A percentile compares a stretch with the other conserved stretches of the same genome.
phyloP scores from a whole-genome alignment of 257 asterid species.

The Thymus quinquecostatus region DNA sequence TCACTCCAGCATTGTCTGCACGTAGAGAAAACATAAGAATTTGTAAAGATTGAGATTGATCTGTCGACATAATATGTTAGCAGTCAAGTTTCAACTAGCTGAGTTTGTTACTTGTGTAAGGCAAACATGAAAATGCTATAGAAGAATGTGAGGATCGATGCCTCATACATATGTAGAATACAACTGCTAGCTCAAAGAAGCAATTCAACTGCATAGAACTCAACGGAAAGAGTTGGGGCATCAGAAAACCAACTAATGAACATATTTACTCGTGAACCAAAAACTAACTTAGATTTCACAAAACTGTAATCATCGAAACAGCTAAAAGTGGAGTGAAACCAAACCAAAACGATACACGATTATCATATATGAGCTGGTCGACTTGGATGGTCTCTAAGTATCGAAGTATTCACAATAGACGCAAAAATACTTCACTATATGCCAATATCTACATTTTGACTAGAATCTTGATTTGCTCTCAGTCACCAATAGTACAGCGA shows the following conservation, averaged over 20 bases:
- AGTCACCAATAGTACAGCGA: too few species aligned
- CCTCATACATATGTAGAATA: neutral
- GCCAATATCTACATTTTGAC: neutral
- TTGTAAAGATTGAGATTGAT: neutral
- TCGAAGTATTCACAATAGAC: neutral
- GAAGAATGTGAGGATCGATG: neutral
- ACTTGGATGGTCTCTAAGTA: neutral
- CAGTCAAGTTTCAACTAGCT: too few species aligned
- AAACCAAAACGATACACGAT: neutral
- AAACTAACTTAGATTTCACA: too few species aligned
- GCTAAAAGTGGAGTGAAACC: too few species aligned
- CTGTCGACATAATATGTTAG: neutral
- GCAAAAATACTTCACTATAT: neutral
- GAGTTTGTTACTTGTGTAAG: too few species aligned
- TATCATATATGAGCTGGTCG: neutral
- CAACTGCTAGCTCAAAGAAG: neutral
- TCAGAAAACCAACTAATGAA: too few species aligned
- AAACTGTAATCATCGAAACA: neutral
- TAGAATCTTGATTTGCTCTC: too few species aligned
- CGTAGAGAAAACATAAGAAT: neutral
- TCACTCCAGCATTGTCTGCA: conserved; percentile 75
- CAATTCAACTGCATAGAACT: neutral
- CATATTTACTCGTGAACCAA: neutral
- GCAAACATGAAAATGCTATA: neutral
- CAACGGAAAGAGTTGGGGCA: too few species aligned